Base-by-base conservation (phyloP, 2,329 filamentous ascomycete species). In the Penicillium corylophilum region DNA sequence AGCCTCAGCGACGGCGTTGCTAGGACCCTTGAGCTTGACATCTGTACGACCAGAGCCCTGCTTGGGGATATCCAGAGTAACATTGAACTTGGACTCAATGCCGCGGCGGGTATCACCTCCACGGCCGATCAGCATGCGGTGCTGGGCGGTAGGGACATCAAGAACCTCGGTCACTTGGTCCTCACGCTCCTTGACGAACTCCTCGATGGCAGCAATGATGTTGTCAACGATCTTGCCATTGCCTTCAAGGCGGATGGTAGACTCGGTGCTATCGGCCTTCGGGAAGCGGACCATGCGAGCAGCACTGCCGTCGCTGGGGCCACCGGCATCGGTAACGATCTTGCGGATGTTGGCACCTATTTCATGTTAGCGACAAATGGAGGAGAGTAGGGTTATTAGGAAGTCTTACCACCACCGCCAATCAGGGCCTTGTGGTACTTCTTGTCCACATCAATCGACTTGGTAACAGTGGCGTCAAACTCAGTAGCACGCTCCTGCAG, bases 241-340 rank as follows among this genome's bases (percentile, higher is more conserved):
- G 26, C 94, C 94, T 74, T 96, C 92, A 5, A 99, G 79, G 69
- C 88, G 92, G 73, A 99, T 96, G 23, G 82, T 82, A 66, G 88
- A 90, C 40, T 89, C 90, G 54, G 88, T 86, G 46, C 87, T 83
- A 51, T 95, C 92, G 59, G 89, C 86, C 70, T 92, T 91, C 51
- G 94, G 94, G 79, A 99, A 97, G 71, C 93, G 91, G 54, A 99
- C 90, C 64, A 93, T 90, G 57, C 93, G 89, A 46, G 91, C 89
- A 63, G 94, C 87, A 36, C 89, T 86, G 56, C 87, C 84, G 67
- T 96, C 92, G 62, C 91, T 88, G 33, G 92, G 91, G 9, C 94
- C 95, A 56, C 94, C 95, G 42, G 94, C 92, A 64, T 89, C 84
- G 48, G 88, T 79, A 49, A 99, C 89, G 55, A 99, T 91, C 55